Conservation (phyloP, 164 flowering plant genomes). For the Kingdonia uniflora region DNA sequence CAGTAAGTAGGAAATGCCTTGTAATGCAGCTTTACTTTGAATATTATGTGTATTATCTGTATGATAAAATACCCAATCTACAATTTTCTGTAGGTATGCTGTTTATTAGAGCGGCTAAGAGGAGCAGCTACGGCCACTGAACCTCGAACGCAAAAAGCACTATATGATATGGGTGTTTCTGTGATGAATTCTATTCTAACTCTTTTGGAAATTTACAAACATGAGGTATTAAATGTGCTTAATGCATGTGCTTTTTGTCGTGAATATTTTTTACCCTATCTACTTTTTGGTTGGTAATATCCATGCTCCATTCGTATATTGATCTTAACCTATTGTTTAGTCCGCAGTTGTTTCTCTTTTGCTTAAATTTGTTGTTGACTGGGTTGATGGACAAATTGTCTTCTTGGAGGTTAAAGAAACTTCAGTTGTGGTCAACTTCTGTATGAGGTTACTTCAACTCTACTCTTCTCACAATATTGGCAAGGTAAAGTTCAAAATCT, state of each 20-base stretch:
- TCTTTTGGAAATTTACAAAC: constrained; percentile 70
- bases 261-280: not conserved
- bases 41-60: too few relatives aligned
- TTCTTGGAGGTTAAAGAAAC: constrained; percentile 81
- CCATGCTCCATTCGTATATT: constrained; percentile 4
- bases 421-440: constrained; percentile 58
- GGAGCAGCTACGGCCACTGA: constrained; percentile 86
- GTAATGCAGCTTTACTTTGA: not conserved
- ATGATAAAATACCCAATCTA: not conserved
- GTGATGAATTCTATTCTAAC: constrained; percentile 52
- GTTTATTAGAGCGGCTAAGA: constrained; percentile 85
- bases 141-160: constrained; percentile 77
- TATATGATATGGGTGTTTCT: constrained; percentile 74
- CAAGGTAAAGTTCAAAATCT: constrained; percentile 37
- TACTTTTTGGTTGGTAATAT: not conserved
- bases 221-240: constrained; percentile 51
- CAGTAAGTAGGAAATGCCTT: constrained; percentile 33
- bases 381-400: constrained; percentile 91
- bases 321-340: constrained; percentile 31
- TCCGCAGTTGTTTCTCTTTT: constrained; percentile 80
- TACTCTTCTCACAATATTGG: constrained; percentile 95
- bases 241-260: not conserved
- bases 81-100: constrained; percentile 46
- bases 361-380: constrained; percentile 81
- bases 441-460: constrained; percentile 76